Evolutionary conservation across 192 early-diverging fungal genomes (phyloP).

Genomic region (Podila verticillata): DNA sequence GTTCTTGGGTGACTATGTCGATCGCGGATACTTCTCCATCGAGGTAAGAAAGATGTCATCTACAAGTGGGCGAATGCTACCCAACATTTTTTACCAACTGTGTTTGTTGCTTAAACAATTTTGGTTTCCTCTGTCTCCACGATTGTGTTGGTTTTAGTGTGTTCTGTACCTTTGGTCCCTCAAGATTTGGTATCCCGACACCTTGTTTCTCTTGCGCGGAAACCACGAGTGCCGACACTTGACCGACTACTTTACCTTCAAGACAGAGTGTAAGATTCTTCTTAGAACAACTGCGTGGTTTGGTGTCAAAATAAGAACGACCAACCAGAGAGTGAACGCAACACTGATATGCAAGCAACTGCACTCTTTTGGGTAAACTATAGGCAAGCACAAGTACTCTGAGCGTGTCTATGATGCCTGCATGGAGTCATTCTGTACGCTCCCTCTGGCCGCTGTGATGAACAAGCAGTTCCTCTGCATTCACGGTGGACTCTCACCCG

Average conservation of each 20-base stretch:
- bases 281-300: not conserved
- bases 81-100: not conserved
- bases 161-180: constrained; percentile 90
- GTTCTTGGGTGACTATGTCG: constrained; percentile 97
- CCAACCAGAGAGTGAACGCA: not conserved
- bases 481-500: constrained; percentile 95
- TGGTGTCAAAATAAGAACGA: not conserved
- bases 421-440: constrained; percentile 89
- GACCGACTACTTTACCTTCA: constrained; percentile 98
- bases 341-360: not conserved
- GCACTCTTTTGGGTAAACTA: not conserved
- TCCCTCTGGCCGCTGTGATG: constrained; percentile 94
- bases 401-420: constrained; percentile 92
- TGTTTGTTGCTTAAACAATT: not conserved
- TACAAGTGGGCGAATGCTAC: too few species aligned
- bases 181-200: constrained; percentile 91
- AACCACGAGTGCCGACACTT: constrained; percentile 98
- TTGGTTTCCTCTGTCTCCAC: too few species aligned
- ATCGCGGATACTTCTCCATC: constrained; percentile 97
- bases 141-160: constrained; percentile 65
- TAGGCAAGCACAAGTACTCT: constrained; percentile 94
- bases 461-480: constrained; percentile 97
- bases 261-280: constrained; percentile 86
- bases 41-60: constrained; percentile 70
- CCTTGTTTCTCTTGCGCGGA: constrained; percentile 90